These are phyloP conservation scores for Neltuma alba DNA, from an alignment of 306 rosid species.

Conservation along the genomic window DNA sequence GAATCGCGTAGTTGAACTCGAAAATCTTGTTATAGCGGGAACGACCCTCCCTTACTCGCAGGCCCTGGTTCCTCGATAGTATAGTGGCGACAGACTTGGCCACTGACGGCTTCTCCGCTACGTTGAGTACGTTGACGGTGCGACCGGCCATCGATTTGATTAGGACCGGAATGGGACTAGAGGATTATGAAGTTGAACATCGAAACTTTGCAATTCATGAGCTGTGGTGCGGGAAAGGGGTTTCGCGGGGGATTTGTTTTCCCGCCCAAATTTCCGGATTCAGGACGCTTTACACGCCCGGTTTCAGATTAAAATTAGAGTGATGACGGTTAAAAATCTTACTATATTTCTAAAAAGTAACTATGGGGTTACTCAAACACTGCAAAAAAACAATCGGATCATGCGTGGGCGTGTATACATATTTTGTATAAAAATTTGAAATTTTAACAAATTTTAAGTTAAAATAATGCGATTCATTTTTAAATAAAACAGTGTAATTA, in stretches of 20 bases:
- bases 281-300: neutral
- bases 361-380: too few relatives aligned
- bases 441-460: too few relatives aligned
- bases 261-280: conserved; percentile 12
- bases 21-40: conserved; percentile 92
- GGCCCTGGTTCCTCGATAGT: conserved; percentile 68
- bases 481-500: too few relatives aligned
- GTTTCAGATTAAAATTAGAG: neutral
- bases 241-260: neutral
- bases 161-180: neutral
- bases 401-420: too few relatives aligned
- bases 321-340: too few relatives aligned
- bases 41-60: conserved; percentile 79
- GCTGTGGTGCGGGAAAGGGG: neutral
- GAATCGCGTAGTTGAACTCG: conserved; percentile 85
- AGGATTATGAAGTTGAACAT: neutral
- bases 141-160: conserved; percentile 41
- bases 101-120: conserved; percentile 95
- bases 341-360: too few relatives aligned
- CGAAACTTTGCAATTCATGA: neutral
- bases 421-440: too few relatives aligned
- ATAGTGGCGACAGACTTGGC: conserved; percentile 78
- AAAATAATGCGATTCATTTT: too few relatives aligned
- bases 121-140: conserved; percentile 70
- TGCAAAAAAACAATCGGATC: too few relatives aligned